Evolutionary conservation across 176 grass and related monocot species (phyloP), one percentile per base, ranked within the genome.

Genomic region (Cenchrus americanus): DNA sequence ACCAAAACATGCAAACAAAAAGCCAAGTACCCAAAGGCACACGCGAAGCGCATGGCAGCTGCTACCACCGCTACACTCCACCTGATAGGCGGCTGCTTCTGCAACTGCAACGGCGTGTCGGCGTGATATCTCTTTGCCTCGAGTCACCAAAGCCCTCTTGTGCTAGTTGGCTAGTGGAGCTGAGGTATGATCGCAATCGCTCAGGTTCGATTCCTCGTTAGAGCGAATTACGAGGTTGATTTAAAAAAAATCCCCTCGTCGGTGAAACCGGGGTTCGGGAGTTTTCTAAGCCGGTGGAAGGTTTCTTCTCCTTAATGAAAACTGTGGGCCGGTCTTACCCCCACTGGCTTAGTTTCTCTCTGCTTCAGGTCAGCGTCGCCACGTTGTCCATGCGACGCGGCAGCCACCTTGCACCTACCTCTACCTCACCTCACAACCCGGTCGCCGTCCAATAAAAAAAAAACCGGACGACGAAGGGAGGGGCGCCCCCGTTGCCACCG

Each of bases 341-440:
- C n/a, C n/a, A 27, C 27, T 27, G 1, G 27, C 27, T 1, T 27
- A 1, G 2, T 30, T 1, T 54, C 52, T 26, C 12, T 15, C 43
- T 14, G 11, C 12, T 7, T 22, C 30, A 46, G 63, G 63, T 80
- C 78, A 68, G 65, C 62, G 78, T 53, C 19, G 64, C 62, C 78
- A 67, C 49, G 24, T 19, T 55, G 71, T 34, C 71, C 19, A 18
- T 53, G 78, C 63, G 48, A 80, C 78, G 78, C 63, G 78, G 47
- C 78, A 54, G 48, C 78, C 64, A 68, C 78, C 63, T 3, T 27
- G 26, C 17, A n/a, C 66, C 57, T 55, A 0, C 52, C 17, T 0
- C 30, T 2, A 4, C 10, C 15, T 17, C 1, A 1, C 47, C 34
- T 37, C 4, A 4, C 34, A 37, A 37, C 34, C 21, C 60, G 2